Evolutionary conservation across 345 rosid genomes (phyloP).

Genomic region (Linum lewisii): DNA sequence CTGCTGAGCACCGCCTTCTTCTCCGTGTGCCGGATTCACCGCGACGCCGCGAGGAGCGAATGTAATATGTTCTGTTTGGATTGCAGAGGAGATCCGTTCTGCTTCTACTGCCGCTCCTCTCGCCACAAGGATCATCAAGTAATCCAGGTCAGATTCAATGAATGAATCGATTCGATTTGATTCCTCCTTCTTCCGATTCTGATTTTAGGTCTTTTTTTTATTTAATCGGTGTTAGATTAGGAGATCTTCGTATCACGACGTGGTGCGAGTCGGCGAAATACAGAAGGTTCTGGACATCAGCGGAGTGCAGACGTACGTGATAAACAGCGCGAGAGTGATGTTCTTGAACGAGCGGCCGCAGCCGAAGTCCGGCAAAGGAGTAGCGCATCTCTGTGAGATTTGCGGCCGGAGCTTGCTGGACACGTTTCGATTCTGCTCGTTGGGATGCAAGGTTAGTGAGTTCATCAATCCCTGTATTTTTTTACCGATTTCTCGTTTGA

Average conservation of each 20-base stretch:
- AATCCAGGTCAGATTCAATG: background rate
- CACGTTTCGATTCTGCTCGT: constrained; percentile 1
- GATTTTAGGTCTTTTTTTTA: background rate
- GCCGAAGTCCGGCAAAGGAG: background rate
- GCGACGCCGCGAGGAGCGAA: constrained; percentile 4
- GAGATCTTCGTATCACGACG: constrained; percentile 8
- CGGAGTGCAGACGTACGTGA: constrained; percentile 4
- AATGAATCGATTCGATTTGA: no score
- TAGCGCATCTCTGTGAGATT: background rate
- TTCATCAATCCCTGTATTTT: no score
- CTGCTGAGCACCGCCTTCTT: constrained; percentile 5
- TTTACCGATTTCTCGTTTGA: background rate
- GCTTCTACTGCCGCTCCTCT: constrained; percentile 7
- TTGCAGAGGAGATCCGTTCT: background rate
- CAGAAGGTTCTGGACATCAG: constrained; percentile 2
- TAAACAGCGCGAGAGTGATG: constrained; percentile 7
- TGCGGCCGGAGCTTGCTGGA: constrained; percentile 1
- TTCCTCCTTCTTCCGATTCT: background rate
- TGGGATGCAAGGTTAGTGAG: background rate
- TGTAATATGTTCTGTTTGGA: constrained; percentile 5
- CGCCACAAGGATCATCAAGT: constrained; percentile 5
- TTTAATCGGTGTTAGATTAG: background rate
- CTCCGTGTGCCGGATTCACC: background rate
- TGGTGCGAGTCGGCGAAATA: background rate
- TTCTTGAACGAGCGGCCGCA: constrained; percentile 5